phyloP scores from a whole-genome alignment of 768 basidiomycete species.

The Candolleomyces eurysporus region DNA sequence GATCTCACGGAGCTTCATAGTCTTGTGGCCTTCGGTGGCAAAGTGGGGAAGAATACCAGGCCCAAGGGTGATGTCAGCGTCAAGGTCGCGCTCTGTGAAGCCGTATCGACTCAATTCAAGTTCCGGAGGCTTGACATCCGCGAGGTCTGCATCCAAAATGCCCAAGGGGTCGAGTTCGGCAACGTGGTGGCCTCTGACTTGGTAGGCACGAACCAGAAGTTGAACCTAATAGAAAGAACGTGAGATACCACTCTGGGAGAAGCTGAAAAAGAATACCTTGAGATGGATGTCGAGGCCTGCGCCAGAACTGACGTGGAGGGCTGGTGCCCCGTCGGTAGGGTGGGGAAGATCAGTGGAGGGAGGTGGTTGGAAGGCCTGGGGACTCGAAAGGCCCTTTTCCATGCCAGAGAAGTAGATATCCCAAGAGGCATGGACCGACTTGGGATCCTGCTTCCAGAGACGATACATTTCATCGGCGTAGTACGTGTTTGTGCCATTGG shows the following conservation, averaged over 20 bases:
- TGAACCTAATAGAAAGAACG: slow-evolving; percentile 63
- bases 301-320: slow-evolving; percentile 65
- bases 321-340: slow-evolving; percentile 78
- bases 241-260: slow-evolving; percentile 3
- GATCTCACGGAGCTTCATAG: slow-evolving; percentile 89
- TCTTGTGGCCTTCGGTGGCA: slow-evolving; percentile 78
- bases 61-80: slow-evolving; percentile 91
- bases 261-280: slow-evolving; percentile 54
- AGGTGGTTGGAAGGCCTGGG: slow-evolving; percentile 83
- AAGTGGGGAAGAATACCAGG: slow-evolving; percentile 97
- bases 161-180: slow-evolving; percentile 96
- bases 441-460: slow-evolving; percentile 86
- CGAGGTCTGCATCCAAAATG: slow-evolving; percentile 87
- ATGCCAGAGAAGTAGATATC: slow-evolving; percentile 90
- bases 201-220: slow-evolving; percentile 96
- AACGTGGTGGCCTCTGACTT: slow-evolving; percentile 96
- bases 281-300: slow-evolving; percentile 89
- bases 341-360: slow-evolving; percentile 63
- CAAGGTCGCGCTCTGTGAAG: slow-evolving; percentile 90
- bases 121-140: slow-evolving; percentile 76
- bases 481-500: slow-evolving; percentile 92
- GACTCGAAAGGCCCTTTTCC: slow-evolving; percentile 78
- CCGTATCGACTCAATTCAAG: slow-evolving; percentile 93
- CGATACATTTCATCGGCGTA: slow-evolving; percentile 98
- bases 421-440: slow-evolving; percentile 94